phyloP scores from a whole-genome alignment of 1,284 basidiomycete species.

The Ganoderma boninense region DNA sequence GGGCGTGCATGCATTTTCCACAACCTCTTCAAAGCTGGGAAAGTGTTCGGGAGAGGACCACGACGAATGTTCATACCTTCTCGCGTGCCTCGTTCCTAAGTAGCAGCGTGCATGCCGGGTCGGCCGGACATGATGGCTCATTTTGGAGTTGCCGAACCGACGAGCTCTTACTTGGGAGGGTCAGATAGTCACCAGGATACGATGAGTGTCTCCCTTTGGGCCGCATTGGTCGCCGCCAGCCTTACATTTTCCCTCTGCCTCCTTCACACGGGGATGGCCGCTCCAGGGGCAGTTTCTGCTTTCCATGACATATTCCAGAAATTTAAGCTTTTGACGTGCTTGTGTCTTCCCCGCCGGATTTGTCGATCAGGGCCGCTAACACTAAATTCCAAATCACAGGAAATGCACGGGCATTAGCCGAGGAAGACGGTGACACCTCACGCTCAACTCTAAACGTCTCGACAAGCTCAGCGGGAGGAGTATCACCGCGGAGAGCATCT shows the following conservation, averaged over 20 bases:
- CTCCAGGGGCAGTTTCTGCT: neutral
- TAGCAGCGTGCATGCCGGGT: neutral
- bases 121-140: neutral
- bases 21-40: neutral
- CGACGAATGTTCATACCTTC: neutral
- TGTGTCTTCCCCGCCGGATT: slow-evolving; percentile 20
- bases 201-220: neutral
- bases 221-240: neutral
- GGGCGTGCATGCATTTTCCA: neutral
- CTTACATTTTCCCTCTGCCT: neutral
- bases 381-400: slow-evolving; percentile 49
- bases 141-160: neutral
- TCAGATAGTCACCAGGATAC: neutral
- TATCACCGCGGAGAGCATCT: slow-evolving; percentile 57
- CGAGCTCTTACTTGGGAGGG: neutral
- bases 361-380: slow-evolving; percentile 7
- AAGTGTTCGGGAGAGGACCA: neutral
- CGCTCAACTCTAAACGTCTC: slow-evolving; percentile 33
- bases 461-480: slow-evolving; percentile 36
- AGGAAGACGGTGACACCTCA: slow-evolving; percentile 57
- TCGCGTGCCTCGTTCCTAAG: neutral
- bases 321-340: slow-evolving; percentile 14
- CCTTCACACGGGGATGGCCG: neutral
- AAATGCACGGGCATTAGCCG: slow-evolving; percentile 81
- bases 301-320: neutral